Conservation (phyloP, 768 basidiomycete genomes). For the Russula dissimulans region DNA sequence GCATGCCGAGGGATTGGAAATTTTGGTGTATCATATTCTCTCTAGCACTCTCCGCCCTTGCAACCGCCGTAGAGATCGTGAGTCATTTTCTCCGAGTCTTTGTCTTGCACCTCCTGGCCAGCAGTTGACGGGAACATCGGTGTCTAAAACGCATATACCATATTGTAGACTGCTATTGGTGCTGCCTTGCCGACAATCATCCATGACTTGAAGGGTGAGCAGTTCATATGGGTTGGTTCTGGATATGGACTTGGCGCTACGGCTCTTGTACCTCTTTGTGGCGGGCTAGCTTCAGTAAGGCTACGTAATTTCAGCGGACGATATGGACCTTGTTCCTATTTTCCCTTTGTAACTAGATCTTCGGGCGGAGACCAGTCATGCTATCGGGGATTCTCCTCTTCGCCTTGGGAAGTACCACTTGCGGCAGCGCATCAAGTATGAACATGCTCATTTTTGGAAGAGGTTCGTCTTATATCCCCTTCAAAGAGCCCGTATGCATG, state of each 20-base stretch:
- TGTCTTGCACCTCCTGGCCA: neutral
- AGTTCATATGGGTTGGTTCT: constrained; percentile 22
- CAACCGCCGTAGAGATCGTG: constrained; percentile 2
- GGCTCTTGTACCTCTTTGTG: constrained; percentile 23
- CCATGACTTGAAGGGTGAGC: constrained; percentile 20
- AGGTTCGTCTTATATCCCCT: neutral
- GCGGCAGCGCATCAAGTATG: constrained; percentile 28
- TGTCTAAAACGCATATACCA: neutral
- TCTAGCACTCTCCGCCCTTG: constrained; percentile 1
- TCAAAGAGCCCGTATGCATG: too few relatives aligned
- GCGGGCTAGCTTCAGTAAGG: constrained; percentile 19
- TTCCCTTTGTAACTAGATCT: constrained; percentile 11
- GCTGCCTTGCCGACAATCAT: constrained; percentile 27
- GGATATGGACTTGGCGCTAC: constrained; percentile 21
- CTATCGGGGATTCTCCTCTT: constrained; percentile 22
- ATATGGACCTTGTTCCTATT: neutral
- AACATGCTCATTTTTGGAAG: constrained; percentile 29
- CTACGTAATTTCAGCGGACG: constrained; percentile 2
- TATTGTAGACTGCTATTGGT: constrained; percentile 4
- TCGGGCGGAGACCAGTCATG: constrained; percentile 25
- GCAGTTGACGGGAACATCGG: neutral
- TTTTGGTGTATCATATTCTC: constrained; percentile 16
- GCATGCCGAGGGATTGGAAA: constrained; percentile 11
- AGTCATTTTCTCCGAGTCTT: neutral
- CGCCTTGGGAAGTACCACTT: constrained; percentile 27